Evolutionary conservation across 2,329 filamentous ascomycete genomes (phyloP), one percentile per base, ranked within the genome.

Genomic region (Arthrobotrys musiformis): DNA sequence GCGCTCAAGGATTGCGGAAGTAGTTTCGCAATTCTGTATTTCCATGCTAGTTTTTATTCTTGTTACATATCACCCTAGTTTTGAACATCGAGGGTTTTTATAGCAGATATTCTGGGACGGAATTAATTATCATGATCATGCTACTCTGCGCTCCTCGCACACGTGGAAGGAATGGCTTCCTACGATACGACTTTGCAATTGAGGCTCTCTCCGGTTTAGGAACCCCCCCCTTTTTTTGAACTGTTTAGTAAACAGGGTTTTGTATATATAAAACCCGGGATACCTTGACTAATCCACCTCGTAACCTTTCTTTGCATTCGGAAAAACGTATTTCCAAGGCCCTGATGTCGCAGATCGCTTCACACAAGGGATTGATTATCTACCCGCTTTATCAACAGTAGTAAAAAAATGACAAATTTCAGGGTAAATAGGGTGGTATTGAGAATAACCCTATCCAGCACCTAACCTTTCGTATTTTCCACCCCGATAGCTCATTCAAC

Each of bases 281-380:
- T 58, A 6, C 19, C 19, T 58, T 28, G 26, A 37, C 30, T 40
- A 26, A 58, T 58, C 54, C 33, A 26, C 13, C 54, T 58, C 30
- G 54, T 58, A 58, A n/a, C n/a, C n/a, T 33, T 37, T 40, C 13
- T 56, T 7, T n/a, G n/a, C n/a, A n/a, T n/a, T 40, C 54, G 33
- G 54, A 58, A 58, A 58, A 58, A 58, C 33, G 15, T 58, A 58
- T 58, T 58, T 58, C 54, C 54, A 58, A 58, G 54, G 19, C 19
- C 40, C 54, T 19, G 30, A 58, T 26, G 54, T 24, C 19, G 52
- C 52, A 40, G 33, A 19, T 54, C 24, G 46, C 24, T 24, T 52
- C 6, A 42, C n/a, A 35, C 19, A 33, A 54, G n/a, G 30, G 26
- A 40, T 58, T 58, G 9, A 58, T 58, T 58, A 58, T 58, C 17